Evolutionary conservation across 495 filamentous ascomycete genomes (phyloP).

Genomic region (Xylaria bambusicola): DNA sequence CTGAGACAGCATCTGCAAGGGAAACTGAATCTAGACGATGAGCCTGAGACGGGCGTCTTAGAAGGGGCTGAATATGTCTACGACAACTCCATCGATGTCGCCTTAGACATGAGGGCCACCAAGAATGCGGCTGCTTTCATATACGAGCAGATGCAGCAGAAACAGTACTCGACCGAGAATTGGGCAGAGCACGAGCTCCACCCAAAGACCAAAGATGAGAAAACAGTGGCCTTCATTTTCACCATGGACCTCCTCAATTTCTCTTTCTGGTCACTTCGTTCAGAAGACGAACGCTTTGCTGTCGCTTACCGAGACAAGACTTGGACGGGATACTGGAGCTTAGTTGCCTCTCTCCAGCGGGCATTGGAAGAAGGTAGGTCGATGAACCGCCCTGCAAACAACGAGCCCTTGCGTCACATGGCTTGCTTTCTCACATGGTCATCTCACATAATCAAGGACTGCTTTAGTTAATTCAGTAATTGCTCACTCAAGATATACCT

Average conservation of each 20-base stretch:
- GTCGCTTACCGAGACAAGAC: slow-evolving; percentile 75
- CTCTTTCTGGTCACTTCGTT: slow-evolving; percentile 83
- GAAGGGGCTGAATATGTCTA: slow-evolving; percentile 82
- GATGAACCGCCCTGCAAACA: slow-evolving; percentile 7
- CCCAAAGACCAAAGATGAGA: slow-evolving; percentile 74
- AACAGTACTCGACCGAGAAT: slow-evolving; percentile 75
- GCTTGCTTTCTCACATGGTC: slow-evolving; percentile 2
- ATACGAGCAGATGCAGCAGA: slow-evolving; percentile 77
- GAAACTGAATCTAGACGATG: slow-evolving; percentile 44
- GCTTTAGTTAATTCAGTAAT: slow-evolving; percentile 23
- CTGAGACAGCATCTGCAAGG: slow-evolving; percentile 76
- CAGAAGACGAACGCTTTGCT: slow-evolving; percentile 67
- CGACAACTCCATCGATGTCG: slow-evolving; percentile 91
- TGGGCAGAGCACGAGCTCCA: slow-evolving; percentile 94
- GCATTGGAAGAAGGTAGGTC: slow-evolving; percentile 82
- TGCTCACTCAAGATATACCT: slow-evolving; percentile 64
- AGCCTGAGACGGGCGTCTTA: slow-evolving; percentile 80
- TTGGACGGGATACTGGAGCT: slow-evolving; percentile 95
- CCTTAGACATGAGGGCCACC: slow-evolving; percentile 72
- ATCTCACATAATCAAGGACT: slow-evolving; percentile 15
- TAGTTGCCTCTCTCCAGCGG: slow-evolving; percentile 82
- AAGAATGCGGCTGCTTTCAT: slow-evolving; percentile 80
- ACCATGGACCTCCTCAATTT: slow-evolving; percentile 97
- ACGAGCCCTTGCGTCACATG: slow-evolving; percentile 16
- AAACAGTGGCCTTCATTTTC: slow-evolving; percentile 87